These are phyloP conservation scores for Jackrogersella multiformis DNA, from an alignment of 495 filamentous ascomycete genomes.

Conservation along the genomic window DNA sequence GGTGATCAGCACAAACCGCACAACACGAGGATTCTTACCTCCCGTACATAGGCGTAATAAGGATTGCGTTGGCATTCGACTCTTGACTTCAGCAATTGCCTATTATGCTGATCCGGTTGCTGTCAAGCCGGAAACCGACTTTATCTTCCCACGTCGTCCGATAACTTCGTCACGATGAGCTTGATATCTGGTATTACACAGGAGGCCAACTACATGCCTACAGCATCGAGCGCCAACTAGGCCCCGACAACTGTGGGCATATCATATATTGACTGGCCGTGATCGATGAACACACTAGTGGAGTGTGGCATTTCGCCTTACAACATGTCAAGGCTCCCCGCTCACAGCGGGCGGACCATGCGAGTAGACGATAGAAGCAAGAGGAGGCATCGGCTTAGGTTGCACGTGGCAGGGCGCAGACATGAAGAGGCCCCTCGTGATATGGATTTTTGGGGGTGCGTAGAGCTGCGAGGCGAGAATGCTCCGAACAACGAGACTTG, in stretches of 20 bases:
- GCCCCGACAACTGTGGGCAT: conserved; percentile 11
- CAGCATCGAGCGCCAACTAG: conserved; percentile 15
- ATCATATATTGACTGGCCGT: conserved; percentile 21
- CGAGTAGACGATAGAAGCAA: conserved; percentile 20
- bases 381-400: conserved; percentile 28
- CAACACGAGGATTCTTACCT: conserved; percentile 33
- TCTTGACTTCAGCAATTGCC: conserved; percentile 14
- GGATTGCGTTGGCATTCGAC: conserved; percentile 13
- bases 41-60: conserved; percentile 6
- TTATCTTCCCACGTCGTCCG: conserved; percentile 2
- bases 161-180: conserved; percentile 31
- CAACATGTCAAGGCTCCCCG: conserved; percentile 35
- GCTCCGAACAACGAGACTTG: conserved; percentile 36
- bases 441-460: conserved; percentile 33
- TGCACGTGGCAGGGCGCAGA: conserved; percentile 40
- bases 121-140: conserved; percentile 13
- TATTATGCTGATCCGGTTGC: conserved; percentile 14
- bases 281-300: conserved; percentile 28
- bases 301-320: conserved; percentile 35
- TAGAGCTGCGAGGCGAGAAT: conserved; percentile 38
- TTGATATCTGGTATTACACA: no score
- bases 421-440: conserved; percentile 35
- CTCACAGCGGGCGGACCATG: conserved; percentile 25
- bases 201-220: conserved; percentile 13
- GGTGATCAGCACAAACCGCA: conserved; percentile 18